Base-by-base conservation (phyloP, 1,139 yeast species). In the Lizanozyma gosingica region DNA sequence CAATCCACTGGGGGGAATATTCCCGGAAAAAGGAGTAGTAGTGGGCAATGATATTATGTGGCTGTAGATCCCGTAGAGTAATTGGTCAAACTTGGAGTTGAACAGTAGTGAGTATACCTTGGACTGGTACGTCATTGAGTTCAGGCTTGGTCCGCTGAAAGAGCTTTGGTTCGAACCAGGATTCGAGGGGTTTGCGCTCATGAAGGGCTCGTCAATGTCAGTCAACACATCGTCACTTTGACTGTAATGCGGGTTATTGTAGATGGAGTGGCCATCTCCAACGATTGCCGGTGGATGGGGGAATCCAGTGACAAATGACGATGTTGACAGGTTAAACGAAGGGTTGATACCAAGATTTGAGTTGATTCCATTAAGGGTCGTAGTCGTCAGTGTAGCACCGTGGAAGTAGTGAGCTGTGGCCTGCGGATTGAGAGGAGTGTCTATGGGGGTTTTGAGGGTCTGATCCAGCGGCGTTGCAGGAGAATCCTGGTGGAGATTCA, bases 401-500 rank as follows among this genome's bases (percentile, higher is more conserved):
- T 36, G 38, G 33, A 40, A 34, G 17, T 17, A 34, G 40, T 15
- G 36, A 37, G 37, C 42, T 40, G 41, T 36, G 40, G 29, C 29
- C 6, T 41, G 46, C n/a, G 37, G 48, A 4, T 41, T 42, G 43
- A 46, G 45, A 41, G 59, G 66, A 6, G 60, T 59, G 40, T 66
- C 72, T 33, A 63, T 44, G 1, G 76, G 76, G 3, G 76, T 70
- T 37, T 52, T 57, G 40, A 67, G 50, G 1, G 74, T 70, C 47
- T 69, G 75, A 38, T 69, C 75, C 39, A 67, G 54, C 14, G 76
- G 76, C 1, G 76, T 70, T 47, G 53, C 65, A n/a, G 76, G 76
- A 18, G 53, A 52, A 35, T 52, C 60, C 15, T 48, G 39, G 15
- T 47, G 55, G 15, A 55, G 44, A 43, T 54, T 53, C 36, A 44